Base-by-base conservation (phyloP, 768 basidiomycete genomes). In the Sistotremastrum suecicum region DNA sequence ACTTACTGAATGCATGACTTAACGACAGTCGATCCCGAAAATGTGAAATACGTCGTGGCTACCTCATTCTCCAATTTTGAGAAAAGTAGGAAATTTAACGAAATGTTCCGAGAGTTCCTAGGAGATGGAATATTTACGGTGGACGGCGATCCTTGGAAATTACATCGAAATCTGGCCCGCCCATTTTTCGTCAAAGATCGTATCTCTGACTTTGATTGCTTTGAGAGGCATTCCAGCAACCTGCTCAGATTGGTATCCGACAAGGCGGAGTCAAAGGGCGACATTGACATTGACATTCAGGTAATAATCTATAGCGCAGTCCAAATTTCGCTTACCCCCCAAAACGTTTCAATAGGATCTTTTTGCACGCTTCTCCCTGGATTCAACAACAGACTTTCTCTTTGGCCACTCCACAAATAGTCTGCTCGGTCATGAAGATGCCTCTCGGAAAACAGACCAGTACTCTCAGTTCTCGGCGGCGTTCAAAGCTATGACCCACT, bases 151-250 rank as follows among this genome's bases (percentile, higher is more conserved):
- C 34, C 34, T 12, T 53, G 20, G 9, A 68, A 66, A 50, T 69
- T 67, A 39, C 68, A 68, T 43, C 63, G 68, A 12, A 50, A 54
- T 4, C 68, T 68, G 64, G 62, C 68, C 1, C 60, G 66, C 28
- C 66, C 66, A 3, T 68, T 68, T 56, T 69, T 68, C 54, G 61
- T 39, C 44, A 63, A 49, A 36, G 63, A 67, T 29, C 57, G 65
- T 12, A 60, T 66, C 50, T 59, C 58, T 32, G 58, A 68, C 47
- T 67, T 69, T 44, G 61, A 66, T 36, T 61, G 60, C 5, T 68
- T 69, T 43, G 64, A 68, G 39, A 52, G 51, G 45, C 64, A 66
- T 31, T 56, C 63, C 20, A 20, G 54, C 53, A 54, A 48, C 37
- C 32, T 45, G 39, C 58, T 56, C 36, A 48, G 58, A 20, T 28